Evolutionary conservation across 495 filamentous ascomycete genomes (phyloP), one percentile per base, ranked within the genome.

Genomic region (Penicillium ochrochloron): DNA sequence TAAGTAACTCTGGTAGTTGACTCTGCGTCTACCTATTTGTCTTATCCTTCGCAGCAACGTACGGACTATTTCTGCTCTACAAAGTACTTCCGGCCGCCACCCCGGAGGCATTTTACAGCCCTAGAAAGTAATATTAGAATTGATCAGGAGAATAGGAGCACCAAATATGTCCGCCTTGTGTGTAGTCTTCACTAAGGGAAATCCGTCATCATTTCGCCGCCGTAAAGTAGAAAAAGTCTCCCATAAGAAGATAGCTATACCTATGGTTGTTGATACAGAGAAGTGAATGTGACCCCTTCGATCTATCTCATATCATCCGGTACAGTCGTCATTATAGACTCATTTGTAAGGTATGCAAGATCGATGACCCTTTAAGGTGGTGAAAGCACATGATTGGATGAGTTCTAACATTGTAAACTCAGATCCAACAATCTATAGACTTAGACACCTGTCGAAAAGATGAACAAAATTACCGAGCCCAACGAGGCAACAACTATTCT

Each of bases 1-100:
- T 27, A 27, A 27, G 25, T 1, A 27, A 27, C 25, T 27, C 25
- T 27, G 25, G 25, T 27, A 27, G 25, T 27, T 27, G 4, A 4
- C 4, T 27, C 1, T 27, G 1, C 25, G 25, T 27, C 25, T 27
- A 27, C 25, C 25, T 27, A 27, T 27, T 27, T 27, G 25, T 4
- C 25, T 27, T 27, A 33, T 53, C 31, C 12, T 53, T 53, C n/a
- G 27, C 11, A 53, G 9, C 11, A 17, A 29, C 25, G 11, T 33
- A 33, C 50, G 50, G 50, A 53, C 50, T 53, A 53, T 53, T n/a
- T 53, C 50, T 53, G 2, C 12, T 25, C 25, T 33, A 33, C 50
- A 53, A 53, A 33, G 50, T 53, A 53, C 50, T n/a, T 53, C 50
- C 50, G 50, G 50, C 17, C 33, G 14, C 25, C 31, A 53, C 25